phyloP scores from a whole-genome alignment of 1,284 basidiomycete species.

The Cutaneotrichosporon sp. region DNA sequence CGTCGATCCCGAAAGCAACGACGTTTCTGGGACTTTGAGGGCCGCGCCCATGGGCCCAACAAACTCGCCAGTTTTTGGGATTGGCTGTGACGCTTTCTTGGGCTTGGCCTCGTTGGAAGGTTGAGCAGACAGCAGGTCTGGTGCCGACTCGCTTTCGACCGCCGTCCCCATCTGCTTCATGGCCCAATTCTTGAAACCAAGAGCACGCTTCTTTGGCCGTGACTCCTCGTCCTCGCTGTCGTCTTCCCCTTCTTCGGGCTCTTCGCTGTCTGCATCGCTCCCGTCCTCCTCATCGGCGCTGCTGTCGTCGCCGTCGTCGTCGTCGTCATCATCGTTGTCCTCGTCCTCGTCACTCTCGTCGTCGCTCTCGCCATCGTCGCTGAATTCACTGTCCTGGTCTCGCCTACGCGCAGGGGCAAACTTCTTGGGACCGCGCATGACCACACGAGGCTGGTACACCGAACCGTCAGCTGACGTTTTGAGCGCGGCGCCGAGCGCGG shows the following conservation, averaged over 20 bases:
- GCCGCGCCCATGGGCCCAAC: constrained; percentile 46
- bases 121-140: constrained; percentile 18
- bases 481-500: constrained; percentile 1
- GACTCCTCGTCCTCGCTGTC: constrained; percentile 19
- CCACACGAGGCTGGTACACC: constrained; percentile 30
- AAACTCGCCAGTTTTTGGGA: constrained; percentile 26
- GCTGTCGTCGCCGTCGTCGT: constrained; percentile 19
- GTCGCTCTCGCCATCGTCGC: constrained; percentile 18
- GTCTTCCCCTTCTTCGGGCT: constrained; percentile 12
- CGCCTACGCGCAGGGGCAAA: constrained; percentile 17
- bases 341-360: constrained; percentile 23
- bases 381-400: constrained; percentile 8
- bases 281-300: constrained; percentile 23
- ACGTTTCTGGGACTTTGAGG: constrained; percentile 37
- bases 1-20: constrained; percentile 29
- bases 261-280: constrained; percentile 16
- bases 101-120: constrained; percentile 10
- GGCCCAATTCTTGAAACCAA: constrained; percentile 80
- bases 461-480: constrained; percentile 20
- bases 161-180: constrained; percentile 55
- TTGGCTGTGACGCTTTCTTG: constrained; percentile 15
- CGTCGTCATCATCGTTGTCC: constrained; percentile 17
- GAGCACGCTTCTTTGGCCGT: constrained; percentile 39
- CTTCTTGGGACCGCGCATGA: constrained; percentile 23
- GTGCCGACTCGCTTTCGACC: neutral